Evolutionary conservation across 768 basidiomycete genomes (phyloP), one percentile per base, ranked within the genome.

Genomic region (Boletus rex-veris): DNA sequence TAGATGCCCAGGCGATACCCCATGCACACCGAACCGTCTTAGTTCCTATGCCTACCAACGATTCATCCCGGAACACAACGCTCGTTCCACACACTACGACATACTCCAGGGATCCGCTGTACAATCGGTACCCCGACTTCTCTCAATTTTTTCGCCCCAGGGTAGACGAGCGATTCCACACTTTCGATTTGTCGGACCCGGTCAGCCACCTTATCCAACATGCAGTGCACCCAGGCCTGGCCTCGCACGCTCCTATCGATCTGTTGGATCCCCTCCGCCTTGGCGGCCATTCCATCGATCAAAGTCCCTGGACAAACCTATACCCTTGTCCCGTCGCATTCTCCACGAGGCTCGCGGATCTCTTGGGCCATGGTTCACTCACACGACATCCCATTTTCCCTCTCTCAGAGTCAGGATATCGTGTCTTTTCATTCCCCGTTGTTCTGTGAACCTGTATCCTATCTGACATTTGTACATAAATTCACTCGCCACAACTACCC

Each of bases 71-170:
- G 15, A 47, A 44, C 16, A 14, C 28, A 21, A 16, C 55, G 44
- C 11, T 24, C 37, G 51, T 52, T 45, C n/a, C 43, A 10, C 49
- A 31, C 19, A 18, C 54, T n/a, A 33, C 59, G 16, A 45, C 59
- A 3, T 70, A 70, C 58, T 66, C 70, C 24, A 70, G 70, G 49
- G 64, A 70, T 53, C 66, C 68, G 6, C 66, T 70, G 11, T 60
- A 36, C 52, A 59, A 68, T 43, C 64, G 68, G 38, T 71, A 70
- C 50, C 70, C 68, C 28, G 68, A 70, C 53, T 70, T 70, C 39
- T 70, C 68, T 44, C 64, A 64, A 18, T 70, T 70, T 49, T 70
- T 70, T 52, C 60, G 36, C 16, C 60, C 68, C 2, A 37, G 16
- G 16, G 61, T 45, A 18, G 37, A 56, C 38, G 50, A 58, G n/a